These are phyloP conservation scores for Pestalotiopsis sp. DNA, from an alignment of 2,329 filamentous ascomycete genomes.

Conservation along the genomic window DNA sequence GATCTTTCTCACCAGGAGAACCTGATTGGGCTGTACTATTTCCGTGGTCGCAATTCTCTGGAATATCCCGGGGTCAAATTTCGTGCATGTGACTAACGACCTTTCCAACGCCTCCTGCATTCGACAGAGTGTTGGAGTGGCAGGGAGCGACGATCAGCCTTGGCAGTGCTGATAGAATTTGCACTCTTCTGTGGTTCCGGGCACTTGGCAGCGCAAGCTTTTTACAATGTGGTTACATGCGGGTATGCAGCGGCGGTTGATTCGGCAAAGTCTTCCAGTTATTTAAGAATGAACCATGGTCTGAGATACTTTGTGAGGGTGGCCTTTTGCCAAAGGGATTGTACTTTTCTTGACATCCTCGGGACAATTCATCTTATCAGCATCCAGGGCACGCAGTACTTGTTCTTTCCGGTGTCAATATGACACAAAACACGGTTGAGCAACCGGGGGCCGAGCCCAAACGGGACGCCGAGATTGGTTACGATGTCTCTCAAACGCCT, in stretches of 20 bases:
- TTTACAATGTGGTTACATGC: not conserved
- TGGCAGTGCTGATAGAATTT: not conserved
- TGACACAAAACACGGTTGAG: not conserved
- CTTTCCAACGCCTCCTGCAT: not conserved
- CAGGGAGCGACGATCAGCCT: slow-evolving; percentile 1
- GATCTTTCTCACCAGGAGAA: not conserved
- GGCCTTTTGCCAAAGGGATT: too few species aligned
- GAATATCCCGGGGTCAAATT: not conserved
- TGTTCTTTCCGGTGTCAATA: not conserved
- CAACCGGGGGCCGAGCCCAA: not conserved
- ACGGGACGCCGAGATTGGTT: not conserved
- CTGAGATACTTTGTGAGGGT: too few species aligned
- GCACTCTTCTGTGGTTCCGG: not conserved
- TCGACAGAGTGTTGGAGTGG: not conserved
- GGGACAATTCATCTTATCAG: not conserved
- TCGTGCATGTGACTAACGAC: not conserved
- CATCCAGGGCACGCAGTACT: too few species aligned
- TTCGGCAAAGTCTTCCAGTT: not conserved
- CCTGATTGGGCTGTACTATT: not conserved
- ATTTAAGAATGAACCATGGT: not conserved
- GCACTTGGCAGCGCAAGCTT: not conserved
- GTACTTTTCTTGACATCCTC: not conserved
- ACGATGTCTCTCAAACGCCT: not conserved
- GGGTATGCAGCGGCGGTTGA: not conserved
- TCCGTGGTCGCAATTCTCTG: not conserved